phyloP scores from a whole-genome alignment of 129 eudicot species.

The Cynara cardunculus region DNA sequence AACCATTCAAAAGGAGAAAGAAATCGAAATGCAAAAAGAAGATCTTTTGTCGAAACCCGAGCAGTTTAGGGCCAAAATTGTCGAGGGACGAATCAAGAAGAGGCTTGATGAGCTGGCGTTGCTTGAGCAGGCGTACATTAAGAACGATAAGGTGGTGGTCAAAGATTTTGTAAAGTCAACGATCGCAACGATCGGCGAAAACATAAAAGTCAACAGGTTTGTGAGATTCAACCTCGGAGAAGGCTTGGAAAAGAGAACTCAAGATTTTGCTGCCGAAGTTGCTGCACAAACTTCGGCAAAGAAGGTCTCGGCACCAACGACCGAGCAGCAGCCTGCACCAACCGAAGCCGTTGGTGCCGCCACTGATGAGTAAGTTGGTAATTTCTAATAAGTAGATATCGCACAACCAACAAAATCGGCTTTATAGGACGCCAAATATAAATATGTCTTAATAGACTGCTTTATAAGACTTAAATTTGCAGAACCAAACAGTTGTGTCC shows the following conservation, averaged over 20 bases:
- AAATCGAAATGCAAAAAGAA: constrained; percentile 91
- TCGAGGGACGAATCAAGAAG: constrained; percentile 87
- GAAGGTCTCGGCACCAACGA: constrained; percentile 41
- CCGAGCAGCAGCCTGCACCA: constrained; percentile 45
- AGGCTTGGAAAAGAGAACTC: constrained; percentile 84
- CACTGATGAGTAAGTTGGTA: constrained; percentile 63
- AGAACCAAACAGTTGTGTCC: too few relatives aligned
- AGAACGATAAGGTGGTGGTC: constrained; percentile 79
- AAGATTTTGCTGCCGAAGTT: constrained; percentile 97
- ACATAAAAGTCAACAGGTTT: constrained; percentile 86
- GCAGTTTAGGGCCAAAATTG: constrained; percentile 78
- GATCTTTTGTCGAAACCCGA: constrained; percentile 90
- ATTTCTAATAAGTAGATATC: neutral
- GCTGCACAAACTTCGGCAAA: constrained; percentile 94
- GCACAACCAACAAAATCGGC: neutral
- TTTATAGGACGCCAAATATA: too few relatives aligned
- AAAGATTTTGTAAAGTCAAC: constrained; percentile 88
- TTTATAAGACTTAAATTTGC: too few relatives aligned
- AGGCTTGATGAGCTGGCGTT: constrained; percentile 88
- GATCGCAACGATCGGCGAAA: constrained; percentile 84
- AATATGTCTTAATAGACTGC: neutral
- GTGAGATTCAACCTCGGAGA: constrained; percentile 85
- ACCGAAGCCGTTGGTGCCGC: constrained; percentile 38
- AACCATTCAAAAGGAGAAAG: constrained; percentile 65
- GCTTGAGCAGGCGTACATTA: constrained; percentile 88